Evolutionary conservation across 75 land plant species (phyloP), one percentile per base, ranked within the genome.

Genomic region (Ceratopteris richardii): DNA sequence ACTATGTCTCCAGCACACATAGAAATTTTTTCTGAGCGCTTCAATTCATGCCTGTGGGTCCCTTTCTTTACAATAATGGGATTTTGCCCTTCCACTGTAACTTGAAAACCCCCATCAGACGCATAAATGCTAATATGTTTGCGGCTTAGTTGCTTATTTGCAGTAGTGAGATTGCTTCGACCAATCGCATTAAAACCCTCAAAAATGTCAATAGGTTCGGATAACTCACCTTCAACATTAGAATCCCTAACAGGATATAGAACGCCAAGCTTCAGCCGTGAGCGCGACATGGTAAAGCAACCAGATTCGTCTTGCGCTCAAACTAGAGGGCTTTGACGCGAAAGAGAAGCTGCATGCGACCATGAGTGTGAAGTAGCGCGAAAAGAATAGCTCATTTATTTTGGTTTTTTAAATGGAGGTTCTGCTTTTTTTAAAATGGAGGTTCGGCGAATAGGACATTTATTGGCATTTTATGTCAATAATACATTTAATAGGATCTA

Each of bases 61-160:
- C 83, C 79, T 37, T 80, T 79, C 29, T 31, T 72, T 11, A 90
- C 19, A 28, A 81, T 67, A 43, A 90, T 62, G 6, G 96, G 87
- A 58, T 86, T 90, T 20, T 74, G 60, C 37, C 37, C 7, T 68
- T 61, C 71, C 54, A 68, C 65, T 3, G 58, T 25, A 44, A 68
- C 28, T 42, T 61, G 44, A 43, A 54, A 53, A 29, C 0, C 21
- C 12, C 71, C 65, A 53, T 61, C 57, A 29, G 71, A 61, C 19
- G 71, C 71, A 52, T 40, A 50, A 24, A 68, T 62, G 14, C 31
- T 31, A 31, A 68, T 55, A 54, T 68, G 71, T 58, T 61, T 68
- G 51, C 71, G 71, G 54, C 71, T 68, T 18, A 68, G 48, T 40
- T 68, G 71, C 50, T 68, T 68, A 39, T 47, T 61, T 18, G 65